Conservation (phyloP, 2,329 filamentous ascomycete species). For the Exophiala sideris region DNA sequence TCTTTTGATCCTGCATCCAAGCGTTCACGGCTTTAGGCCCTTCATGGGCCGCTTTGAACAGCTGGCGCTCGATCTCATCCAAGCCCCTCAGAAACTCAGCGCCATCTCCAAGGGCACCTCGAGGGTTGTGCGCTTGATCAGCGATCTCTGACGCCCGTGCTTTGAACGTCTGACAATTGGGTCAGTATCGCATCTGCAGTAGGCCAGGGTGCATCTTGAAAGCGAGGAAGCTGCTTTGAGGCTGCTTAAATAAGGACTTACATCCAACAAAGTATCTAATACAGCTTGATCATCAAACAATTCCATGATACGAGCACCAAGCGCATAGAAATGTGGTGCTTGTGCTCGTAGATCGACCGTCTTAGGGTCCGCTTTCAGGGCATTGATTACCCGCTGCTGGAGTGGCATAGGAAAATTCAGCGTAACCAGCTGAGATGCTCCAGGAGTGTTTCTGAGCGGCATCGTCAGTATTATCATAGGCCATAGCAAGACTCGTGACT, state of each 20-base stretch:
- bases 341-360: conserved; percentile 80
- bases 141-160: conserved; percentile 76
- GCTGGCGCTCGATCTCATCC: conserved; percentile 80
- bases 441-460: conserved; percentile 17
- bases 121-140: conserved; percentile 82
- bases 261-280: conserved; percentile 63
- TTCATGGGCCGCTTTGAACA: conserved; percentile 73
- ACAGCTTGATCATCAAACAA: conserved; percentile 87
- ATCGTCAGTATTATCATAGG: background rate
- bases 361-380: conserved; percentile 83
- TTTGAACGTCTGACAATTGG: conserved; percentile 64
- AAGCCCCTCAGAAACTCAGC: conserved; percentile 83
- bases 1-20: conserved; percentile 27
- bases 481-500: background rate
- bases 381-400: conserved; percentile 76
- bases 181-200: background rate
- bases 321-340: conserved; percentile 81
- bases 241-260: conserved; percentile 25
- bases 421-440: conserved; percentile 60
- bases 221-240: too few relatives aligned
- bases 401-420: conserved; percentile 79
- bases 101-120: conserved; percentile 43
- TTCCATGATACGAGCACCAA: conserved; percentile 82
- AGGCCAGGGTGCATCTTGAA: too few relatives aligned
- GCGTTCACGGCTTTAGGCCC: conserved; percentile 55